These are phyloP conservation scores for Micromonas pusilla DNA, from an alignment of 139 green algal species.

Conservation along the genomic window DNA sequence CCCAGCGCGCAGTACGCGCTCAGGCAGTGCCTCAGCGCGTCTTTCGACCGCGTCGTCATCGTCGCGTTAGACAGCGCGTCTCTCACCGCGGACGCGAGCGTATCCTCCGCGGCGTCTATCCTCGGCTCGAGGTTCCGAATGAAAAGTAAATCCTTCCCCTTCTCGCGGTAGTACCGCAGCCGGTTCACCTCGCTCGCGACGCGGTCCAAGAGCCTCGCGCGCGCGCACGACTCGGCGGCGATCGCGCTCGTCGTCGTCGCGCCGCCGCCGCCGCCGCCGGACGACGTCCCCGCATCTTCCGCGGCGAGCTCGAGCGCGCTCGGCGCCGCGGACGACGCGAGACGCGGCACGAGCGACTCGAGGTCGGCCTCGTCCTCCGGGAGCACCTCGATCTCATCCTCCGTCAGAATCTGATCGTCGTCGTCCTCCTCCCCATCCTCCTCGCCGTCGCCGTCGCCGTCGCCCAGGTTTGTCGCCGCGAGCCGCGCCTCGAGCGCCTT, in stretches of 20 bases:
- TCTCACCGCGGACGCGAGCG: constrained; percentile 47
- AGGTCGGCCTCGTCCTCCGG: not conserved
- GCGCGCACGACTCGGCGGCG: too few relatives aligned
- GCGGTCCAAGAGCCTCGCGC: constrained; percentile 69
- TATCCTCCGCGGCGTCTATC: constrained; percentile 43
- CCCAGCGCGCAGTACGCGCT: constrained; percentile 70
- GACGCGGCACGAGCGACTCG: not conserved
- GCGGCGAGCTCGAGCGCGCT: not conserved
- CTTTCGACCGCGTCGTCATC: constrained; percentile 32
- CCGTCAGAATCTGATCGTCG: too few relatives aligned
- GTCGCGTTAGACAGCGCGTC: constrained; percentile 26
- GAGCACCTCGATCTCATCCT: too few relatives aligned
- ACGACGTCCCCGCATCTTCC: too few relatives aligned
- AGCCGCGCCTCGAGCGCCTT: not conserved
- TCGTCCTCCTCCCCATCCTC: not conserved
- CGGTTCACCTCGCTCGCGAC: constrained; percentile 77
- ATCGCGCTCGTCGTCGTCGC: too few relatives aligned
- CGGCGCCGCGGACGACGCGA: not conserved
- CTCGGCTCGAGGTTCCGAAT: constrained; percentile 59
- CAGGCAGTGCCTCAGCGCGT: constrained; percentile 58
- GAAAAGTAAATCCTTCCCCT: constrained; percentile 53
- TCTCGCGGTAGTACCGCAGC: constrained; percentile 65
- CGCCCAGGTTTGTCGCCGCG: not conserved
- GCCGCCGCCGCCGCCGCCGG: too few relatives aligned
- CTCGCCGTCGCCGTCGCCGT: not conserved